phyloP scores from a whole-genome alignment of 2,329 filamentous ascomycete species.

The Biscogniauxia marginata region DNA sequence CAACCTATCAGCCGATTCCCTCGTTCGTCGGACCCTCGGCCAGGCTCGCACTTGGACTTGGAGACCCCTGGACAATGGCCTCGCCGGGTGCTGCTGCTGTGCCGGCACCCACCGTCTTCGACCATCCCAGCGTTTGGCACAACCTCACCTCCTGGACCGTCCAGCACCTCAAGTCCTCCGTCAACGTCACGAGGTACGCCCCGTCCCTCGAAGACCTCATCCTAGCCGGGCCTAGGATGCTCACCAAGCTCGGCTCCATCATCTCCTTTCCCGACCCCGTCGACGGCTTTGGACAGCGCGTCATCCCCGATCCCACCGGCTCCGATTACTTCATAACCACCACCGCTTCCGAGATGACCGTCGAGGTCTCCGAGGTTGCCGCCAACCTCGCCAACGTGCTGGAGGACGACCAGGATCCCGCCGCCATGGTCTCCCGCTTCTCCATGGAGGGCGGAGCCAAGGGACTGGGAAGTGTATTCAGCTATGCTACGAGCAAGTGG shows the following conservation, averaged over 20 bases:
- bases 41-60: not conserved
- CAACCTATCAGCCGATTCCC: not conserved
- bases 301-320: constrained; percentile 33
- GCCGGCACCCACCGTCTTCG: constrained; percentile 33
- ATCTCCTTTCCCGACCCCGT: constrained; percentile 58
- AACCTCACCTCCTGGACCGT: constrained; percentile 56
- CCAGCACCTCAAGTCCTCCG: constrained; percentile 41
- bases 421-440: constrained; percentile 45
- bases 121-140: constrained; percentile 47
- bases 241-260: constrained; percentile 61
- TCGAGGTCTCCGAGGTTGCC: constrained; percentile 36
- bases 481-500: constrained; percentile 90
- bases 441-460: constrained; percentile 56
- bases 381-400: constrained; percentile 41
- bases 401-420: constrained; percentile 41
- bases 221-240: constrained; percentile 67
- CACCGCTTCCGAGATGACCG: constrained; percentile 43
- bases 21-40: not conserved
- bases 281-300: constrained; percentile 58
- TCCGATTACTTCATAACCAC: constrained; percentile 46
- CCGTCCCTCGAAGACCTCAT: constrained; percentile 69
- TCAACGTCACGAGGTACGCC: constrained; percentile 58
- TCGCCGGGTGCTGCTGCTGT: constrained; percentile 28
- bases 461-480: constrained; percentile 82
- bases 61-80: constrained; percentile 24